These are phyloP conservation scores for Mycena vitilis DNA, from an alignment of 768 basidiomycete species.

Conservation along the genomic window DNA sequence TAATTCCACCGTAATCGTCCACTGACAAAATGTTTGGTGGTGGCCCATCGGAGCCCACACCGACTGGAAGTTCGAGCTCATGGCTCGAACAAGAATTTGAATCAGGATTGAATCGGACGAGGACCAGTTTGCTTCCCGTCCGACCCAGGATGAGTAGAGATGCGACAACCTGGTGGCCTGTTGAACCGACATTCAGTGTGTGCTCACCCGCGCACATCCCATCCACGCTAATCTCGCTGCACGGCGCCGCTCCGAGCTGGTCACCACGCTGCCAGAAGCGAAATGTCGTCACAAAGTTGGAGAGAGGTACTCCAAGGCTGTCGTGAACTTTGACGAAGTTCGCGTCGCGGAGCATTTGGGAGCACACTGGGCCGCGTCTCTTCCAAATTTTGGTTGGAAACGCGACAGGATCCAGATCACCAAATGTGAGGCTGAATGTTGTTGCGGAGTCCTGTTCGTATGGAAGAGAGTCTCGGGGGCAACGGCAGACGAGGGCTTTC, in stretches of 20 bases:
- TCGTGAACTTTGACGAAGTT: constrained; percentile 31
- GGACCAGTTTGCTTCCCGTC: constrained; percentile 13
- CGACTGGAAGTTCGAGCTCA: constrained; percentile 28
- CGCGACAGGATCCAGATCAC: constrained; percentile 17
- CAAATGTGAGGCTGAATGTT: constrained; percentile 10
- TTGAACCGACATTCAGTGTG: constrained; percentile 16
- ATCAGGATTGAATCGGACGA: constrained; percentile 17
- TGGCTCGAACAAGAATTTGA: constrained; percentile 24
- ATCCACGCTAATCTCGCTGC: constrained; percentile 13
- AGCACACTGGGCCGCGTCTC: constrained; percentile 21
- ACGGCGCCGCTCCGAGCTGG: not conserved
- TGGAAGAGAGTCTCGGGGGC: constrained; percentile 20
- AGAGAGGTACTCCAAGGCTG: constrained; percentile 13
- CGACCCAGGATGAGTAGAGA: constrained; percentile 19
- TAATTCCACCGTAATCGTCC: constrained; percentile 26
- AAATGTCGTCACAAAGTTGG: constrained; percentile 28
- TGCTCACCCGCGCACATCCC: constrained; percentile 29
- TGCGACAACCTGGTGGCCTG: constrained; percentile 26
- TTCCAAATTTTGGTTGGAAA: constrained; percentile 28
- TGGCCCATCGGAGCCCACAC: constrained; percentile 4
- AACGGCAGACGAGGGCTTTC: constrained; percentile 27
- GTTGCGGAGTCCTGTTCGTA: constrained; percentile 7
- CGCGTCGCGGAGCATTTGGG: constrained; percentile 26
- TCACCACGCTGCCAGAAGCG: constrained; percentile 26
- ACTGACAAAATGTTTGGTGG: constrained; percentile 27